A percentile compares a stretch with the other conserved stretches of the same genome.
Conservation (phyloP, 306 rosid species). For the Ceratonia siliqua region DNA sequence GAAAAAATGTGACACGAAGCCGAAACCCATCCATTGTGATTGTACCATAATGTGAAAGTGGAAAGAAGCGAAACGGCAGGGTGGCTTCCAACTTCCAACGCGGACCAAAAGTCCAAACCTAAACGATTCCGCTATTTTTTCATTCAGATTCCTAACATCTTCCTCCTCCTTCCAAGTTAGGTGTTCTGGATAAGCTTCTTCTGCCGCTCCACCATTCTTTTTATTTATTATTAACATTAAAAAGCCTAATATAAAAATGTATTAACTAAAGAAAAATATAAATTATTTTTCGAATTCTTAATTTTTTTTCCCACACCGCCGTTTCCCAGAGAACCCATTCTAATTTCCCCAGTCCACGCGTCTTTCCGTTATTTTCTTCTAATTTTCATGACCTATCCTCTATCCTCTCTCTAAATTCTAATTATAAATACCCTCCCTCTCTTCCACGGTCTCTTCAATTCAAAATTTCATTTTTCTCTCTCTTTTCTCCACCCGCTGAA, state of each 20-base stretch:
- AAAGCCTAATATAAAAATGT: too few species aligned
- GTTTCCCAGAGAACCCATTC: too few species aligned
- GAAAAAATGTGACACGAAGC: too few species aligned
- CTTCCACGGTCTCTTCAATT: constrained; percentile 1
- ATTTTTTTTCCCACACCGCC: too few species aligned
- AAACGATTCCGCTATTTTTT: constrained; percentile 27
- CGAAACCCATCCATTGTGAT: too few species aligned
- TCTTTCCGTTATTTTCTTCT: constrained; percentile 37
- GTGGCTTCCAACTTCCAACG: background rate
- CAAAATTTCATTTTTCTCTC: background rate
- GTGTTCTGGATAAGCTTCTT: constrained; percentile 62
- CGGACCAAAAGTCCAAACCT: constrained; percentile 32
- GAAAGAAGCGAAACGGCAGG: too few species aligned
- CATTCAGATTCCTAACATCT: constrained; percentile 32
- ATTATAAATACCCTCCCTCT: constrained; percentile 43
- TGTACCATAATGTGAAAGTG: too few species aligned
- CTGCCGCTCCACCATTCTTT: background rate
- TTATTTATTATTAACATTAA: too few species aligned
- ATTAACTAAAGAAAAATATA: too few species aligned
- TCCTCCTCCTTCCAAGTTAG: constrained; percentile 44
- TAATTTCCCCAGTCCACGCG: constrained; percentile 63
- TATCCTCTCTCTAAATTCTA: constrained; percentile 14
- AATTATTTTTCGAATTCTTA: too few species aligned
- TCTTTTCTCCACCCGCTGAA: background rate
- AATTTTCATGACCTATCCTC: background rate